Base-by-base conservation (phyloP, 2,329 filamentous ascomycete genomes). In the Ustulina deusta region DNA sequence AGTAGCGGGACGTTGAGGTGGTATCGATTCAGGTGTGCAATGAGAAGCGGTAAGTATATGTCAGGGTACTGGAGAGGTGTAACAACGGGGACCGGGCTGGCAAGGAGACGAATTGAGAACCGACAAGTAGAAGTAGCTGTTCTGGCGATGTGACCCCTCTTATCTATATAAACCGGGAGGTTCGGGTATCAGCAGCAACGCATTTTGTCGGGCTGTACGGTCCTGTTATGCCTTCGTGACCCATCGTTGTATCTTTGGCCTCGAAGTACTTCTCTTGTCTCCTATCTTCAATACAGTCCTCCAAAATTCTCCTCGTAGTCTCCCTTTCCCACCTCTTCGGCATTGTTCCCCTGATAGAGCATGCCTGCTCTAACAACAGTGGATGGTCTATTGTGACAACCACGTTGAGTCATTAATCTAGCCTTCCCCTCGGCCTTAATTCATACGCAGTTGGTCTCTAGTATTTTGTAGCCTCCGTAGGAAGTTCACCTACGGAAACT, bases 41-140 rank as follows among this genome's bases (percentile, higher is more conserved):
- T 40, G 54, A 22, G 36, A 56, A 56, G 54, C 36, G 52, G 10
- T 56, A 40, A 27, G 34, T 27, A 56, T 29, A 11, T n/a, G 29
- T n/a, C 38, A 34, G 6, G n/a, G 29, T 29, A n/a, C 48, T 10
- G 48, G 27, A 5, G 27, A 5, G 22, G 54, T 40, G 36, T 56
- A n/a, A 42, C 36, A 7, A 40, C 10, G 54, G 22, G 32, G 20
- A 55, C 7, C 36, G 32, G 13, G 15, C 22, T 34, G 27, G 15
- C 17, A 13, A n/a, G 27, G 17, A 32, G 49, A 9, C 36, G 36
- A 56, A 2, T 27, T 29, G 7, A 27, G 15, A n/a, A 42, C n/a
- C 22, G 17, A 27, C 3, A 5, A 42, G 25, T 17, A 42, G 36
- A n/a, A 42, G 22, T n/a, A 42, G 6, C 13, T 29, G 10, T 27